Conservation (phyloP, 768 basidiomycete species). For the Boletus fagicola region DNA sequence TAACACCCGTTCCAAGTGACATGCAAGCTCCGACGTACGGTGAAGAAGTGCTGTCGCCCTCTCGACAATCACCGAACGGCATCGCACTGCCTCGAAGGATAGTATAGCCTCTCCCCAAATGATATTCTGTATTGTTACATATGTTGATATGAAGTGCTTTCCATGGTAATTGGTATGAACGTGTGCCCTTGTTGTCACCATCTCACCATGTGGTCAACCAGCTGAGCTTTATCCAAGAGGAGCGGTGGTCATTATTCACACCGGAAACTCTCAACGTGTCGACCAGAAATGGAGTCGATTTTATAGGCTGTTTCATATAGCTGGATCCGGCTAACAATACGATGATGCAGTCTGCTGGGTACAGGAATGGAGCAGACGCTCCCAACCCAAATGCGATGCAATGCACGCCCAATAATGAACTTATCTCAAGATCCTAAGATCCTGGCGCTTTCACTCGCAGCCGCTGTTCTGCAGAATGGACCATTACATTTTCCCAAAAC, state of each 20-base stretch:
- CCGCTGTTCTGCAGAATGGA: neutral
- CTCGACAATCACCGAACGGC: conserved; percentile 15
- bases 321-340: neutral
- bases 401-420: neutral
- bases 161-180: neutral
- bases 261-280: neutral
- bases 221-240: neutral
- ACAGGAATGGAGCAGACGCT: neutral
- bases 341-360: neutral
- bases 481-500: too few relatives aligned
- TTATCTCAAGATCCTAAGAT: neutral
- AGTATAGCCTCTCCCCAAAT: conserved; percentile 11
- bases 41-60: conserved; percentile 9
- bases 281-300: neutral
- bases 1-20: neutral
- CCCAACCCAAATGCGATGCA: neutral
- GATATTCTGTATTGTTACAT: neutral
- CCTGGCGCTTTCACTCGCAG: neutral
- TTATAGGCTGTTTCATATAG: neutral
- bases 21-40: neutral
- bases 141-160: conserved; percentile 2
- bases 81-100: neutral
- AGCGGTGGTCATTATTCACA: neutral
- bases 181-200: neutral
- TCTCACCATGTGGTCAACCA: neutral